Evolutionary conservation across 2,329 filamentous ascomycete genomes (phyloP).

Genomic region (Calonectria pteridis): DNA sequence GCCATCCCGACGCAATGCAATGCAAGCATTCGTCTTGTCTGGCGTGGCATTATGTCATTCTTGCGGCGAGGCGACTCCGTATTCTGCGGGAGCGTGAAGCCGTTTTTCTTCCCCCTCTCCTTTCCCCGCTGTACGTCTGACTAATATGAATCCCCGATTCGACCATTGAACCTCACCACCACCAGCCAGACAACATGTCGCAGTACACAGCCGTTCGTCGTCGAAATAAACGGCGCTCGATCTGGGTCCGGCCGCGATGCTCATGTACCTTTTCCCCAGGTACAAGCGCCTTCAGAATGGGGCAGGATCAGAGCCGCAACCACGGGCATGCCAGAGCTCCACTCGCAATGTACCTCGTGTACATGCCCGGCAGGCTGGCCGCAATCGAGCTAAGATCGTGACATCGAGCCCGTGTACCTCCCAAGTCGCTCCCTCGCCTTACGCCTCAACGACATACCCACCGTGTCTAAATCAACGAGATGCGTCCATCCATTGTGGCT

Average conservation of each 20-base stretch:
- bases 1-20: neutral
- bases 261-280: conserved; percentile 25
- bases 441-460: conserved; percentile 28
- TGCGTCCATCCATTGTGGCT: neutral
- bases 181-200: neutral
- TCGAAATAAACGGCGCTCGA: conserved; percentile 11
- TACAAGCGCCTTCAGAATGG: conserved; percentile 28
- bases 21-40: neutral
- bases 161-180: conserved; percentile 2
- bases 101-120: neutral
- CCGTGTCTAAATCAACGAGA: conserved; percentile 10
- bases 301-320: conserved; percentile 45
- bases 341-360: conserved; percentile 44
- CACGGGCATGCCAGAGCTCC: conserved; percentile 46
- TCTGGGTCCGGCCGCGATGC: conserved; percentile 1
- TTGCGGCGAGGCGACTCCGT: neutral
- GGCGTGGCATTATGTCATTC: neutral
- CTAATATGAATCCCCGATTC: neutral
- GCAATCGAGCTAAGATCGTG: conserved; percentile 47
- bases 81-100: neutral
- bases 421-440: conserved; percentile 39
- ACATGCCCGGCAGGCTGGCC: conserved; percentile 43
- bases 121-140: conserved; percentile 6
- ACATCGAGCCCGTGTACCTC: conserved; percentile 44
- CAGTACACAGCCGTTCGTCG: neutral